Base-by-base conservation (phyloP, 1,284 basidiomycete genomes). In the Acaromyces ingoldii region DNA sequence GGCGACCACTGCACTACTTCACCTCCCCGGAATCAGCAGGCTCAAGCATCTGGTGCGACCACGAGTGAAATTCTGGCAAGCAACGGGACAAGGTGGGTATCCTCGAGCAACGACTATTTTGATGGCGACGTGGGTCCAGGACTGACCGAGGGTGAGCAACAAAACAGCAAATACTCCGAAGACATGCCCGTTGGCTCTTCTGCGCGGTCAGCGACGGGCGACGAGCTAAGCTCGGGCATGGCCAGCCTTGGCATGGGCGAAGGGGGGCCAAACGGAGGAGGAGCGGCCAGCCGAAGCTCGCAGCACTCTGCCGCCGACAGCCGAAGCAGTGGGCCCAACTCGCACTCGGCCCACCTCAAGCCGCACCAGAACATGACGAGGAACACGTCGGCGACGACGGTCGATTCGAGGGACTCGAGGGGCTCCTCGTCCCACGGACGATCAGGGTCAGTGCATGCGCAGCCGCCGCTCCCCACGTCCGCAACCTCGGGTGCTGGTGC, bases 1-100 rank as follows among this genome's bases (percentile, higher is more conserved):
- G 93, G 93, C 6, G 93, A 99, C 72, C 68, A 72, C 39, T 74
- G 70, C 51, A 70, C 68, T 4, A 53, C 59, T 22, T 31, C 30
- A 30, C 62, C 62, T 37, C 60, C 63, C n/a, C 34, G 15, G 15
- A 26, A 19, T 31, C 24, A 17, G 39, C 26, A 19, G 37, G 40
- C 24, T 15, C 22, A 31, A 21, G 17, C 22, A 34, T 48, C 17
- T 47, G 56, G n/a, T 42, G 44, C 11, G 50, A 44, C 4, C 46
- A 43, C 4, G 57, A 52, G 55, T 44, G 13, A 33, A 40, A 44
- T 17, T 44, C 13, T 10, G 51, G 34, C 31, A 37, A 46, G 4
- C 50, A 53, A 11, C n/a, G 44, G 25, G 29, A 45, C n/a, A 21
- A 49, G 3, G 52, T 24, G 56, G 55, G 6, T 42, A n/a, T n/a